A percentile compares a stretch with the other conserved stretches of the same genome.
Conservation (phyloP, 495 filamentous ascomycete species). For the Penicillium bovifimosum region DNA sequence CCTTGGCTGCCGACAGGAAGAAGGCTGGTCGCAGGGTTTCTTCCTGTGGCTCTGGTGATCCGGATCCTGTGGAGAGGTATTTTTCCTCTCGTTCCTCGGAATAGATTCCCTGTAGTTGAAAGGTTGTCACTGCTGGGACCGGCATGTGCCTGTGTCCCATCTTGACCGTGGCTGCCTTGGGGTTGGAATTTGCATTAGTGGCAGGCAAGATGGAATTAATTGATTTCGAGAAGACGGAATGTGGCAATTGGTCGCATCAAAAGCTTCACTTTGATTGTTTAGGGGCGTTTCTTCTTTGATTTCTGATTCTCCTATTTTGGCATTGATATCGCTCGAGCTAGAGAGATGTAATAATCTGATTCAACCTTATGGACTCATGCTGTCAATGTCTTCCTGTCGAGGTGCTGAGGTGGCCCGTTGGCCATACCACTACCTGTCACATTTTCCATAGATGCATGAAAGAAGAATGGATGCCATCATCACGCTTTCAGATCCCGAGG, state of each 20-base stretch:
- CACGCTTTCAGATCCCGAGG: neutral
- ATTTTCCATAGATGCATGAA: neutral
- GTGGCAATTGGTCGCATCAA: neutral
- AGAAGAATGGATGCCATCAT: neutral
- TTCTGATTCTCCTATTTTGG: neutral
- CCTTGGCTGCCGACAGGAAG: slow-evolving; percentile 24
- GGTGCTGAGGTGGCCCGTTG: neutral
- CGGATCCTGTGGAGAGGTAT: slow-evolving; percentile 28
- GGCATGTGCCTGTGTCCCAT: neutral
- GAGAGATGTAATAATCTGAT: neutral
- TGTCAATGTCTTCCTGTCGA: neutral
- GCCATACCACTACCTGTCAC: neutral
- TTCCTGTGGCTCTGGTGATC: slow-evolving; percentile 27
- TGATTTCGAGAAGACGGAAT: no score
- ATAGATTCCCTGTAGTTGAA: neutral
- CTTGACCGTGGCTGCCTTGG: neutral
- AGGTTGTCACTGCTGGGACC: neutral
- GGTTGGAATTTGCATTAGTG: neutral
- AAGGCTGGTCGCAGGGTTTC: slow-evolving; percentile 21
- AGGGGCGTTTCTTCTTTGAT: neutral
- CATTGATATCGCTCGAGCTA: neutral
- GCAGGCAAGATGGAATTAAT: no score
- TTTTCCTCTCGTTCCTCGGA: slow-evolving; percentile 6
- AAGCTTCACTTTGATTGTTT: neutral
- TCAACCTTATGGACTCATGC: no score